Base-by-base conservation (phyloP, 106 monocot genomes). In the Dendrobium officinale region DNA sequence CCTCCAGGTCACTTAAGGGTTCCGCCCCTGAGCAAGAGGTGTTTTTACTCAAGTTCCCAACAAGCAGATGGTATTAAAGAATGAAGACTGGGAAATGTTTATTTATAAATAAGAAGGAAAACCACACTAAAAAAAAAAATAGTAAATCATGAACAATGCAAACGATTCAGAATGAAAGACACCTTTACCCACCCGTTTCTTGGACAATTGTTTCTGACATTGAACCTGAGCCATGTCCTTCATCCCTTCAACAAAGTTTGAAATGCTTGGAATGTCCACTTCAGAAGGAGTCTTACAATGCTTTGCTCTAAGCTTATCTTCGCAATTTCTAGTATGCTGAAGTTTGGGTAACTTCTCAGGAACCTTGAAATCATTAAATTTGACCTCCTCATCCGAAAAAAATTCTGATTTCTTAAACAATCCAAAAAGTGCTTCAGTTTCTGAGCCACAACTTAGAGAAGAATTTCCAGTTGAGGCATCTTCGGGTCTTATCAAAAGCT, bases 211-310 rank as follows among this genome's bases (percentile, higher is more conserved):
- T 27, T 83, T 88, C 44, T 84, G 82, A 51, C 78, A 72, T 40
- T 91, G 81, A 55, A 75, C 85, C 45, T 88, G 82, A 75, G 64
- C 77, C 84, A 86, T 77, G 59, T 85, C 85, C 42, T 86, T 83
- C 77, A 88, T 67, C 18, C 68, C 86, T 73, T 42, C 80, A 37
- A 87, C 86, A 68, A 82, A 91, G 58, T 59, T 75, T 27, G 78
- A 67, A 33, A 82, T 55, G 77, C 72, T 80, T 45, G 72, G 64
- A 29, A 82, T 73, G 55, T 41, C 79, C 72, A 85, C 86, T 81
- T 82, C 86, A 33, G 77, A 20, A 17, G 26, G 64, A 80, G 55
- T 77, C 19, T 81, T 81, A 19, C n/a, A 48, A 75, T 80, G 79
- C 64, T 76, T 79, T 49, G 2, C 33, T 72, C 81, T 59, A 64